phyloP scores from a whole-genome alignment of 352 stramenopile genomes.

The Pythium monospermum region DNA sequence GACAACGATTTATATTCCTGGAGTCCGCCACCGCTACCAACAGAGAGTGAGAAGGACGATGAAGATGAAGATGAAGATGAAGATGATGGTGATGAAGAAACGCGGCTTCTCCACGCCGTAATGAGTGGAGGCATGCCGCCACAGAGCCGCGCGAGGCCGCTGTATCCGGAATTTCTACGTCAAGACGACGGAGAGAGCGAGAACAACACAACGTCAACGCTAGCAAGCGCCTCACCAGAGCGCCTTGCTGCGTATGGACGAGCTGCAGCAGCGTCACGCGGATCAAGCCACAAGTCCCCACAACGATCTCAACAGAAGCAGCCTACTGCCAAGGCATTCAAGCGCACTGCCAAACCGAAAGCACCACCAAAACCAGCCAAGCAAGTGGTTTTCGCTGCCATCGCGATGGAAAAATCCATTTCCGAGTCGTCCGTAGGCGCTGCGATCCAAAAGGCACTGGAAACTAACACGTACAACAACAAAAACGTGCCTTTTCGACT shows the following conservation, averaged over 20 bases:
- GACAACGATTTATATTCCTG: too few species aligned
- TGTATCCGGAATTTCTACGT: neutral
- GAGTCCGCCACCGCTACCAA: neutral
- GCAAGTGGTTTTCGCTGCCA: conserved; percentile 18
- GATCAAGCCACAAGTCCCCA: neutral
- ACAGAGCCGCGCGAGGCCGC: neutral
- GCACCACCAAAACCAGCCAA: too few species aligned
- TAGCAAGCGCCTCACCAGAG: too few species aligned
- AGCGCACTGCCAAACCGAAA: too few species aligned
- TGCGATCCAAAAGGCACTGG: conserved; percentile 35
- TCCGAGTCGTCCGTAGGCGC: conserved; percentile 29
- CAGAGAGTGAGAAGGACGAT: neutral
- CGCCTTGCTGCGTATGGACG: too few species aligned
- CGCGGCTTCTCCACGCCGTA: neutral
- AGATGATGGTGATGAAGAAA: neutral
- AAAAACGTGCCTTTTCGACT: conserved; percentile 37
- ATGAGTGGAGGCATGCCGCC: too few species aligned
- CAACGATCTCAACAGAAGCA: conserved; percentile 6
- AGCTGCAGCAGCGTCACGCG: neutral
- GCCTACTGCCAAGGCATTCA: conserved; percentile 2
- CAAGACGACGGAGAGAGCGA: too few species aligned
- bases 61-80: neutral
- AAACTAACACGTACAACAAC: conserved; percentile 50
- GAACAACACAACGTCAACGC: too few species aligned
- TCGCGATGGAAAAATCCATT: conserved; percentile 47